Percentiles rank a stretch among this genome's conserved stretches.
Evolutionary conservation across 306 rosid species (phyloP).

Genomic region (Sicyos edulis): DNA sequence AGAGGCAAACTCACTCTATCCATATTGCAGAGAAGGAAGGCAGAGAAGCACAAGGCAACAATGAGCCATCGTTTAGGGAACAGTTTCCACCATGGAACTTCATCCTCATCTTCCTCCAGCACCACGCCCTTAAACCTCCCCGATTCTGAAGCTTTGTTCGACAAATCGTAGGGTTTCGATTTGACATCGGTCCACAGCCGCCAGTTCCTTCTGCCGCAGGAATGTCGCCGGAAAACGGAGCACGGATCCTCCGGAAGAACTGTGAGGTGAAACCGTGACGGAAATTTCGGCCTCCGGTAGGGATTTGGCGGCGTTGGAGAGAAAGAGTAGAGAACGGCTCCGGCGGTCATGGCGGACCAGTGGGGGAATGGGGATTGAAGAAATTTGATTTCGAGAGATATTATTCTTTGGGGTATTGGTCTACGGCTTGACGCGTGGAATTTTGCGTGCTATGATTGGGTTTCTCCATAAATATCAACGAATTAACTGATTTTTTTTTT

Average conservation of each 20-base stretch:
- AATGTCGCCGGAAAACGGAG: constrained; percentile 18
- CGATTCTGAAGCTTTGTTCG: constrained; percentile 31
- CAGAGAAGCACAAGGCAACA: constrained; percentile 78
- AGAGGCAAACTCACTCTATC: constrained; percentile 56
- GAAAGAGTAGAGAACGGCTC: constrained; percentile 55
- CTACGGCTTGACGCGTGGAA: constrained; percentile 9
- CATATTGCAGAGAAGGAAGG: constrained; percentile 96
- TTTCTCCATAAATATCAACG: not conserved
- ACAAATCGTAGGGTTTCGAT: constrained; percentile 43
- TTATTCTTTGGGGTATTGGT: not conserved
- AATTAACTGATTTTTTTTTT: not conserved
- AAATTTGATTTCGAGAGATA: constrained; percentile 8
- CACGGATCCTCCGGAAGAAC: constrained; percentile 19
- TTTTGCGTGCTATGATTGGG: not conserved
- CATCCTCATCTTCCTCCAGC: constrained; percentile 25
- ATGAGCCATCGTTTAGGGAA: constrained; percentile 93
- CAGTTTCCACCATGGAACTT: constrained; percentile 57
- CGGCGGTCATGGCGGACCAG: constrained; percentile 44
- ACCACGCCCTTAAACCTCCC: constrained; percentile 35
- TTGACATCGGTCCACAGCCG: constrained; percentile 59
- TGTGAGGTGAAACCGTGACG: constrained; percentile 17
- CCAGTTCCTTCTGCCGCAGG: constrained; percentile 28
- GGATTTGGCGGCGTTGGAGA: constrained; percentile 39
- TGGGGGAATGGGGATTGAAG: not conserved
- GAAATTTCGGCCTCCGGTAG: constrained; percentile 8